phyloP scores from a whole-genome alignment of 305 asterid species.

The Withania somnifera region DNA sequence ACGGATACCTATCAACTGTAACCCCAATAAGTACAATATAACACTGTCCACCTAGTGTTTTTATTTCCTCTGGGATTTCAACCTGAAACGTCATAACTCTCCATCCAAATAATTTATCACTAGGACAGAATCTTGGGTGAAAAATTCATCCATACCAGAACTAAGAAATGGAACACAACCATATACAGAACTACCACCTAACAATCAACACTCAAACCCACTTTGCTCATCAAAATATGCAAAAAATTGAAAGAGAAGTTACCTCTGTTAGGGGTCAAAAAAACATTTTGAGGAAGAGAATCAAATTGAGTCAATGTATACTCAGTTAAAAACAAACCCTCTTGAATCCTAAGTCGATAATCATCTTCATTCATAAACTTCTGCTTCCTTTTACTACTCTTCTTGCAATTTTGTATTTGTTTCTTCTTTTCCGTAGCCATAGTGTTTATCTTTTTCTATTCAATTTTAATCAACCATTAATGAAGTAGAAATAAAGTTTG shows the following conservation, averaged over 20 bases:
- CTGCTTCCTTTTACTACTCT: constrained; percentile 24
- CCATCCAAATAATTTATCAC: no score
- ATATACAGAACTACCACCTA: no score
- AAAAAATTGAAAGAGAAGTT: neutral
- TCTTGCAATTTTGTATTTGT: constrained; percentile 7
- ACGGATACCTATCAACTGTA: no score
- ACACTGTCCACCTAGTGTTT: no score
- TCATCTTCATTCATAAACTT: constrained; percentile 48
- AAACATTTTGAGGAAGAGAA: constrained; percentile 49
- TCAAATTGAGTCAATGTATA: constrained; percentile 56
- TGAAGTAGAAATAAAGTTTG: neutral
- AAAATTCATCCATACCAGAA: no score
- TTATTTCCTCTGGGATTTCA: no score
- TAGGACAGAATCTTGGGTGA: no score
- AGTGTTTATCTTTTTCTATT: neutral
- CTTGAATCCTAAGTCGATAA: constrained; percentile 57
- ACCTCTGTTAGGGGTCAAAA: constrained; percentile 24
- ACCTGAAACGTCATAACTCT: no score
- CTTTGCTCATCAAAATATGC: neutral
- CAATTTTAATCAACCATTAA: constrained; percentile 22
- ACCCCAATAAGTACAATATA: no score
- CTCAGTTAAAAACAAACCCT: constrained; percentile 52
- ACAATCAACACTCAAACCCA: neutral
- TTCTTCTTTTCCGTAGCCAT: constrained; percentile 27
- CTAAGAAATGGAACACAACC: no score